Conservation (phyloP, 169 alveolate genomes). For the Plasmodium chabaudi region DNA sequence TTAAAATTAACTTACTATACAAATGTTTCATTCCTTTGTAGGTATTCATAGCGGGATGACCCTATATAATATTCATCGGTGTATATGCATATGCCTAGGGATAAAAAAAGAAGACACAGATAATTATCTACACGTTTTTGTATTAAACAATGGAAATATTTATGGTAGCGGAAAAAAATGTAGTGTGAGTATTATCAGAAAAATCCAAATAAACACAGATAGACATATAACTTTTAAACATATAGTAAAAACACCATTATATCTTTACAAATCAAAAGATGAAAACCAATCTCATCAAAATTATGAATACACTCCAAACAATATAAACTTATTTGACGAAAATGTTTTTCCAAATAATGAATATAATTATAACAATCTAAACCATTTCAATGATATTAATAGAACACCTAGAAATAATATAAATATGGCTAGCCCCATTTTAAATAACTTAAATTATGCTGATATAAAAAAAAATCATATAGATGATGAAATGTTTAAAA, state of each 20-base stretch:
- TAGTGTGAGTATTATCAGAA: slow-evolving; percentile 74
- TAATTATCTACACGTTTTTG: slow-evolving; percentile 62
- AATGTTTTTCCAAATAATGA: slow-evolving; percentile 3
- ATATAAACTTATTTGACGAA: background rate
- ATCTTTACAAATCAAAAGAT: slow-evolving; percentile 61
- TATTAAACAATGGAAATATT: slow-evolving; percentile 67
- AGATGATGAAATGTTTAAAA: too few relatives aligned
- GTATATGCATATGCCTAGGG: slow-evolving; percentile 72
- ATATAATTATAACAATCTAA: background rate
- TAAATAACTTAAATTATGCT: background rate
- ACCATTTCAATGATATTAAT: slow-evolving; percentile 5
- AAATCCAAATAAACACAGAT: slow-evolving; percentile 70
- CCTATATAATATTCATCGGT: slow-evolving; percentile 56
- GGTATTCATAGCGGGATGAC: slow-evolving; percentile 77
- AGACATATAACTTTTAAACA: slow-evolving; percentile 70
- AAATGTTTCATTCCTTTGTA: background rate
- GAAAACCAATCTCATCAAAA: slow-evolving; percentile 15
- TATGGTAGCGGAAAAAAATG: slow-evolving; percentile 74
- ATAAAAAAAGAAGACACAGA: slow-evolving; percentile 72
- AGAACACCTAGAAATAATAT: background rate
- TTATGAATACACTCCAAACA: slow-evolving; percentile 5
- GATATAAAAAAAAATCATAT: too few relatives aligned
- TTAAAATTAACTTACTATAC: too few relatives aligned
- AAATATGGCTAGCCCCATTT: background rate
- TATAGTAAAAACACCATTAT: slow-evolving; percentile 59